These are phyloP conservation scores for Morella rubra DNA, from an alignment of 306 rosid species.

Conservation along the genomic window DNA sequence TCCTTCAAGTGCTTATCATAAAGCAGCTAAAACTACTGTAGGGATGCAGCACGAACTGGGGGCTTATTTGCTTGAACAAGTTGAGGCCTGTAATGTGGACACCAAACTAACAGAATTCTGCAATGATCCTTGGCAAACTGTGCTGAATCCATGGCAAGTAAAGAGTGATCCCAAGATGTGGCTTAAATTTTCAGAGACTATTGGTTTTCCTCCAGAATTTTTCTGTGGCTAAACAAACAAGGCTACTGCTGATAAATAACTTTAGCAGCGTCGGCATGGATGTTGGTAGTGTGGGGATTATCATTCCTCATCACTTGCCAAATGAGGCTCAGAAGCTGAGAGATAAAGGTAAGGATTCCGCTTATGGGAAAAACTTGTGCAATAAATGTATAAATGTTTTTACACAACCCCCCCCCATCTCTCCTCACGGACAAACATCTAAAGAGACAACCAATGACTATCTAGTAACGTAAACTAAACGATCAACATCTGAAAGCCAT, in stretches of 20 bases:
- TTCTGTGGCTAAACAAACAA: background rate
- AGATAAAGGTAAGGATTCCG: background rate
- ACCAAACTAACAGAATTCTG: background rate
- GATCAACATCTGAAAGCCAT: no score
- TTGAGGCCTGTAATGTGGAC: background rate
- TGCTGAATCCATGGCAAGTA: background rate
- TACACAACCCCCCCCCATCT: background rate
- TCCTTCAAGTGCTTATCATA: background rate
- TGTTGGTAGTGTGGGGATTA: background rate
- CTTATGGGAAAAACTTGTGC: background rate
- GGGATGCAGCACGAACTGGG: background rate
- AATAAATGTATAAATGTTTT: background rate
- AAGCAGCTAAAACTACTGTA: background rate
- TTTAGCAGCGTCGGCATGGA: background rate
- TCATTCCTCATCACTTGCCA: background rate
- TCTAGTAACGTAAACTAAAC: no score
- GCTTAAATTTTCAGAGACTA: background rate
- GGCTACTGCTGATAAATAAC: background rate
- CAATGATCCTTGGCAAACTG: background rate
- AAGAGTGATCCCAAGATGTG: background rate
- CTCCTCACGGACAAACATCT: no score
- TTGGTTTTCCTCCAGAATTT: background rate
- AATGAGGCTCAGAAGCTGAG: background rate
- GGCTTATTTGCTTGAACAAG: background rate
- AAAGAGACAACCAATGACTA: no score